These are phyloP conservation scores for Blastobotrys peoriensis DNA, from an alignment of 805 yeast genomes.

Conservation along the genomic window DNA sequence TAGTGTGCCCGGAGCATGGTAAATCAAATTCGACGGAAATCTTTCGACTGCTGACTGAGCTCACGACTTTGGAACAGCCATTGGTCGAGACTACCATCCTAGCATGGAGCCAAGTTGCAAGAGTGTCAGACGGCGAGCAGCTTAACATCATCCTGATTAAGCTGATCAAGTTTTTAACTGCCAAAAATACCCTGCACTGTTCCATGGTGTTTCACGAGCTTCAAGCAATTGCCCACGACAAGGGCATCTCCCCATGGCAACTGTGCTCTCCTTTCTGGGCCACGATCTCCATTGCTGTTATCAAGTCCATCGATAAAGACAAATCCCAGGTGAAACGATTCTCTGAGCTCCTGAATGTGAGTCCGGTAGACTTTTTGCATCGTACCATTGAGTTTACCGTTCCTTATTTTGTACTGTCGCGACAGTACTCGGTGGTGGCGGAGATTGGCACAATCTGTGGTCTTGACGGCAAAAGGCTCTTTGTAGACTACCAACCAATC, in stretches of 20 bases:
- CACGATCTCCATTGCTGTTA: constrained; percentile 56
- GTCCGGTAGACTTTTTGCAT: constrained; percentile 53
- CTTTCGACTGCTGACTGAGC: neutral
- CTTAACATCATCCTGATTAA: constrained; percentile 60
- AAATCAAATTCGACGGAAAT: neutral
- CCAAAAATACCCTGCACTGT: constrained; percentile 56
- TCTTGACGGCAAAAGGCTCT: constrained; percentile 41
- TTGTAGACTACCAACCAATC: constrained; percentile 43
- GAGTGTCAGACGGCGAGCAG: constrained; percentile 58
- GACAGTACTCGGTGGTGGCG: constrained; percentile 54
- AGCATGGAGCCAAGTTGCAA: constrained; percentile 61
- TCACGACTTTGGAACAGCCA: neutral
- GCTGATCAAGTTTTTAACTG: constrained; percentile 60
- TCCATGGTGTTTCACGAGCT: constrained; percentile 65
- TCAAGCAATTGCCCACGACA: constrained; percentile 49
- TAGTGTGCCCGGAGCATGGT: neutral
- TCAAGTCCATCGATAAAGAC: constrained; percentile 45
- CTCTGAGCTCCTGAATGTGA: constrained; percentile 59
- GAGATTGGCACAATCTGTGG: constrained; percentile 52
- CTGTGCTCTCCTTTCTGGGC: constrained; percentile 75
- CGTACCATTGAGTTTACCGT: constrained; percentile 69
- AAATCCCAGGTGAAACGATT: constrained; percentile 53
- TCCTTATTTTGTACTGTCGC: constrained; percentile 66
- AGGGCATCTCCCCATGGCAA: constrained; percentile 66
- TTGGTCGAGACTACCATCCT: constrained; percentile 25